Conservation (phyloP, 1,139 yeast species). For the Kurtzmaniella natalensis region DNA sequence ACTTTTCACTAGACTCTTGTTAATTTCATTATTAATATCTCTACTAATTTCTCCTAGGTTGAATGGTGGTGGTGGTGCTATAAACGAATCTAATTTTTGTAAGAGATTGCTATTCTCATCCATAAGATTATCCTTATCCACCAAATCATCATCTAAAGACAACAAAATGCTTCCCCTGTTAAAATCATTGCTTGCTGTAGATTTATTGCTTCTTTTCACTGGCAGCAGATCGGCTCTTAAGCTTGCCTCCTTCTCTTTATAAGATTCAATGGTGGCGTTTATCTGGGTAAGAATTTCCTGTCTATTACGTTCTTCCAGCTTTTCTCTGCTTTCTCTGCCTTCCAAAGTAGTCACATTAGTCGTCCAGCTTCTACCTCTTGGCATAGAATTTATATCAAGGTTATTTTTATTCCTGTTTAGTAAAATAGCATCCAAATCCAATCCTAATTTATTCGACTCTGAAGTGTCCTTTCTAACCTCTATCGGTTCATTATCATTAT, state of each 20-base stretch:
- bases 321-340: too few relatives aligned
- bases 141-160: neutral
- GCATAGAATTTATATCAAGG: too few relatives aligned
- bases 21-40: too few relatives aligned
- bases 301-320: slow-evolving; percentile 6
- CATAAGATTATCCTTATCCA: neutral
- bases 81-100: slow-evolving; percentile 15
- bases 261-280: slow-evolving; percentile 14
- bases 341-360: too few relatives aligned
- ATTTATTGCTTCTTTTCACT: neutral
- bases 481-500: too few relatives aligned
- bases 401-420: too few relatives aligned
- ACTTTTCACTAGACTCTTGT: too few relatives aligned
- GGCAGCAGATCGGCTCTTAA: neutral
- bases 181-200: neutral
- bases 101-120: neutral
- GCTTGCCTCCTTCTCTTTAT: slow-evolving; percentile 11
- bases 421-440: too few relatives aligned
- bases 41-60: slow-evolving; percentile 9
- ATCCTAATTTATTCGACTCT: too few relatives aligned
- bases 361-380: too few relatives aligned
- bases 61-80: slow-evolving; percentile 5
- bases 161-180: slow-evolving; percentile 1
- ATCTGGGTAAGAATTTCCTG: slow-evolving; percentile 18
- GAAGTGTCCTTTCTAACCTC: too few relatives aligned